phyloP scores from a whole-genome alignment of 2,329 filamentous ascomycete species.

The Penicillium sp. region DNA sequence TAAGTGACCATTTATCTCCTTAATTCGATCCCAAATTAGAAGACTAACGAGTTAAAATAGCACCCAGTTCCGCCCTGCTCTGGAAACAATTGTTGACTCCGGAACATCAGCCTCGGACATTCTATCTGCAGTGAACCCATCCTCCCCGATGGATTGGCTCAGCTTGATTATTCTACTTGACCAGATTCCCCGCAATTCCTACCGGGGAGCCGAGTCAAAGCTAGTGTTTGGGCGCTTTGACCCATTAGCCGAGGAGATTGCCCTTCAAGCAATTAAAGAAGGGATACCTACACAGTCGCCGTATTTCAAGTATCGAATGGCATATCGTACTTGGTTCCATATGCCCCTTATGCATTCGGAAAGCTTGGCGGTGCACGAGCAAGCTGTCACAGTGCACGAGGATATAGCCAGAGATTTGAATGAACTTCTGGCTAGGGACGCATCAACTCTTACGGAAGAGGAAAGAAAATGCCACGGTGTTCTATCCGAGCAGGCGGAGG shows the following conservation, averaged over 20 bases:
- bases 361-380: slow-evolving; percentile 20
- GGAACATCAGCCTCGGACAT: slow-evolving; percentile 17
- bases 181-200: slow-evolving; percentile 63
- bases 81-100: slow-evolving; percentile 19
- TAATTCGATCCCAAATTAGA: neutral
- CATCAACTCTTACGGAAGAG: slow-evolving; percentile 12
- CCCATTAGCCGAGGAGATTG: slow-evolving; percentile 51
- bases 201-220: slow-evolving; percentile 50
- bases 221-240: slow-evolving; percentile 59
- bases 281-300: slow-evolving; percentile 29
- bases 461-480: slow-evolving; percentile 17
- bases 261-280: slow-evolving; percentile 37
- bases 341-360: slow-evolving; percentile 60
- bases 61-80: slow-evolving; percentile 19
- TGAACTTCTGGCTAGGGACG: slow-evolving; percentile 13
- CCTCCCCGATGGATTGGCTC: slow-evolving; percentile 35
- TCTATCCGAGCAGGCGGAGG: slow-evolving; percentile 13
- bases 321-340: slow-evolving; percentile 57
- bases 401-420: slow-evolving; percentile 20
- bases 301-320: slow-evolving; percentile 37
- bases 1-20: slow-evolving; percentile 4
- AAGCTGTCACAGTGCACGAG: slow-evolving; percentile 18
- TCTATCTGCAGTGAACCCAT: slow-evolving; percentile 16
- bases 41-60: slow-evolving; percentile 9
- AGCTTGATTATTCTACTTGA: slow-evolving; percentile 60